Conservation (phyloP, 345 rosid species). For the Hibiscus tridactylites region DNA sequence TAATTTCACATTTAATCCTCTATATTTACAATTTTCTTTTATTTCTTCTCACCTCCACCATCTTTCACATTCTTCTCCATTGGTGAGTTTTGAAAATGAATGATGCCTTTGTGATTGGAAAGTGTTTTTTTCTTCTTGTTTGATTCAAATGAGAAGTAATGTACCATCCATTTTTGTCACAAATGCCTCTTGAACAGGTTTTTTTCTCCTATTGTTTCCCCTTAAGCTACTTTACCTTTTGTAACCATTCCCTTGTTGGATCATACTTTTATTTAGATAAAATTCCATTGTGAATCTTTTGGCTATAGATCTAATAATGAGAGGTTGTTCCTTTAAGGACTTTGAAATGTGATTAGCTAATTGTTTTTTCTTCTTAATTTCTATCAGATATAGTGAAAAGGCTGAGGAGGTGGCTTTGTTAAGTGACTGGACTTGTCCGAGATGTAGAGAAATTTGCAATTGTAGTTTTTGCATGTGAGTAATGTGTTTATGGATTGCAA, state of each 20-base stretch:
- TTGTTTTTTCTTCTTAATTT: not conserved
- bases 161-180: constrained; percentile 15
- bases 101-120: too few species aligned
- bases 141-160: constrained; percentile 7
- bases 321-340: not conserved
- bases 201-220: not conserved
- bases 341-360: not conserved
- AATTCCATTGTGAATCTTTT: not conserved
- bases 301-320: not conserved
- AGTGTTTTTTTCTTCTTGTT: too few species aligned
- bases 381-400: constrained; percentile 23
- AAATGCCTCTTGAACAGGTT: constrained; percentile 28
- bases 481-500: not conserved
- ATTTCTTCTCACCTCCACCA: too few species aligned
- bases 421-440: constrained; percentile 23
- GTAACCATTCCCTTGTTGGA: not conserved
- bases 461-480: constrained; percentile 20
- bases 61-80: too few species aligned
- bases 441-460: constrained; percentile 19
- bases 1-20: too few species aligned
- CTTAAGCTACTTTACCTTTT: not conserved
- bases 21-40: too few species aligned
- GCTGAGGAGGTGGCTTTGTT: constrained; percentile 21
- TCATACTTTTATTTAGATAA: not conserved
- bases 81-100: too few species aligned